These are phyloP conservation scores for Favolaschia claudopus DNA, from an alignment of 768 basidiomycete species.

Conservation along the genomic window DNA sequence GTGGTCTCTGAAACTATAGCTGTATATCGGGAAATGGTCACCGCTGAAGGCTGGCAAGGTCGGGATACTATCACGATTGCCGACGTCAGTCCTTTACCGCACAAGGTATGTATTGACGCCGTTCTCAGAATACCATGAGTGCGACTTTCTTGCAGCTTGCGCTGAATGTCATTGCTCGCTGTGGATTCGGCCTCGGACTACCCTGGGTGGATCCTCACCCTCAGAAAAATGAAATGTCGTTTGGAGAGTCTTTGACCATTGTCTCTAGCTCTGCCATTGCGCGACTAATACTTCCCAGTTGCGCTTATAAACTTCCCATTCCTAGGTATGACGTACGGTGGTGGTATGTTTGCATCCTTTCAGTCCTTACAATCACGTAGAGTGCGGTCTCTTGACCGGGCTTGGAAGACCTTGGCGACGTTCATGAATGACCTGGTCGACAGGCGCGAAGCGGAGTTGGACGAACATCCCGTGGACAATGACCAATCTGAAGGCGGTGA, in stretches of 20 bases:
- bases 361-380: no score
- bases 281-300: neutral
- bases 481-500: neutral
- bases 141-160: no score
- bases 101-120: no score
- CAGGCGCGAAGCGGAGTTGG: neutral
- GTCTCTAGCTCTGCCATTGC: neutral
- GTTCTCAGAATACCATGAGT: neutral
- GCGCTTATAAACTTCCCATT: neutral
- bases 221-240: neutral
- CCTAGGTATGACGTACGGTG: no score
- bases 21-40: neutral
- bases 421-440: neutral
- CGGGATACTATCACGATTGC: neutral
- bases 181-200: neutral
- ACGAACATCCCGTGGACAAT: neutral
- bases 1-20: neutral
- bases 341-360: no score
- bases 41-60: neutral
- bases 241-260: neutral
- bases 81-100: neutral
- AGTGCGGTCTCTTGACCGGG: neutral
- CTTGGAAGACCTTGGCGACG: neutral
- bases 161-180: neutral
- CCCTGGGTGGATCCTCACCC: neutral